Conservation (phyloP, 163 green algal genomes). For the Prototheca wickerhamii region DNA sequence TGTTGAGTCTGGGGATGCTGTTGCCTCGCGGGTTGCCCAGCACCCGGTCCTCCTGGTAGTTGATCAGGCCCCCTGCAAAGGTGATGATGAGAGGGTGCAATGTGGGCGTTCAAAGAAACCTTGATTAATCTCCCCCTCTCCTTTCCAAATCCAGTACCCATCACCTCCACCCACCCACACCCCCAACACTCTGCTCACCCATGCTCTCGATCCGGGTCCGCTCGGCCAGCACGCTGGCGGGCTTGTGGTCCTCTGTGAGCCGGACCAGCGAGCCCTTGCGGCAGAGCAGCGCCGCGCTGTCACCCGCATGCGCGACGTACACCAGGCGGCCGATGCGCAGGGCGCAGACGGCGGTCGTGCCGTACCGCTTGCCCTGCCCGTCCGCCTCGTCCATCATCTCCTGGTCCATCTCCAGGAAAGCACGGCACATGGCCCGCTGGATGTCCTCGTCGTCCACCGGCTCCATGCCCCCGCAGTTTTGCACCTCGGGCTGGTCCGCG, state of each 20-base stretch:
- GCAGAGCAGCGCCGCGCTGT: conserved; percentile 45
- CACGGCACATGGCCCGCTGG: conserved; percentile 2
- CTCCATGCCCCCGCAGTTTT: not conserved
- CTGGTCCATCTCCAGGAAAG: conserved; percentile 5
- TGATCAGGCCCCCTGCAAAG: conserved; percentile 12
- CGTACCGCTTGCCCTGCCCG: conserved; percentile 32
- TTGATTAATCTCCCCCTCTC: no score
- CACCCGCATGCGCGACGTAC: conserved; percentile 57
- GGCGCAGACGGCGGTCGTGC: conserved; percentile 52
- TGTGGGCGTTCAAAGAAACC: no score
- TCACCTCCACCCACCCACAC: not conserved
- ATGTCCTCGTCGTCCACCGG: not conserved
- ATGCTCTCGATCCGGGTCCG: conserved; percentile 17
- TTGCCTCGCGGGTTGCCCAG: conserved; percentile 5
- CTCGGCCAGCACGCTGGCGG: conserved; percentile 22
- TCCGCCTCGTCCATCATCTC: conserved; percentile 7
- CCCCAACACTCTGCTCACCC: conserved; percentile 6
- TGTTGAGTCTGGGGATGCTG: not conserved
- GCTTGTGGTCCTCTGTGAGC: conserved; percentile 65
- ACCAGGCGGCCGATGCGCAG: conserved; percentile 40
- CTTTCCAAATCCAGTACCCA: no score
- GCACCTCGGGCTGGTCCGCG: conserved; percentile 7
- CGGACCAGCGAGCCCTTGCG: conserved; percentile 24
- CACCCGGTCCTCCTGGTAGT: conserved; percentile 29
- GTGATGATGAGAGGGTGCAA: not conserved